These are phyloP conservation scores for Diaporthe destruens DNA, from an alignment of 2,329 filamentous ascomycete species.

Conservation along the genomic window DNA sequence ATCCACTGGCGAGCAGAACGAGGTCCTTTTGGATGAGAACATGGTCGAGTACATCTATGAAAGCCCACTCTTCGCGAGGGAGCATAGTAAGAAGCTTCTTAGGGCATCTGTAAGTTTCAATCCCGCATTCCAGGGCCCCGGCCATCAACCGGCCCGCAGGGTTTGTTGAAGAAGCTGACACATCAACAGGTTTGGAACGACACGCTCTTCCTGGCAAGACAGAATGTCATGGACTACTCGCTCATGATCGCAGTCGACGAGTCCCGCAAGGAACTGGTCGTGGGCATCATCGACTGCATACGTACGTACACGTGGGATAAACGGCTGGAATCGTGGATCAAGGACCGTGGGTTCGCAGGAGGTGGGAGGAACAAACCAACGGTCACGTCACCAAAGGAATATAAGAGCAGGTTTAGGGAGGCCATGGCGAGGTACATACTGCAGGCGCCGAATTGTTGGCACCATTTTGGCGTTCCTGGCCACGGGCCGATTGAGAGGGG, in stretches of 20 bases:
- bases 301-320: constrained; percentile 99
- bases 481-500: constrained; percentile 45
- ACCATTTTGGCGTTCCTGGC: constrained; percentile 68
- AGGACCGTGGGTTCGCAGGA: constrained; percentile 87
- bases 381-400: constrained; percentile 97
- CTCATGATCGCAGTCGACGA: constrained; percentile 99
- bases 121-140: no score
- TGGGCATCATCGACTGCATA: constrained; percentile 98
- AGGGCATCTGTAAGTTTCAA: constrained; percentile 73
- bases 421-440: constrained; percentile 90
- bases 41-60: constrained; percentile 99
- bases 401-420: constrained; percentile 94
- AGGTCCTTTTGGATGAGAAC: constrained; percentile 97
- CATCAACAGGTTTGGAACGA: constrained; percentile 82
- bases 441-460: constrained; percentile 82
- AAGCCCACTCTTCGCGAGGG: constrained; percentile 91
- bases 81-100: constrained; percentile 95
- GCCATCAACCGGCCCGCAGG: background rate
- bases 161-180: background rate
- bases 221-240: constrained; percentile 99
- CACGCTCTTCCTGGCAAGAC: constrained; percentile 91
- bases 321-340: constrained; percentile 99
- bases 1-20: constrained; percentile 93
- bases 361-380: constrained; percentile 87
- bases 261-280: constrained; percentile 87